Base-by-base conservation (phyloP, 352 stramenopile genomes). In the Globisporangium carolinianum region DNA sequence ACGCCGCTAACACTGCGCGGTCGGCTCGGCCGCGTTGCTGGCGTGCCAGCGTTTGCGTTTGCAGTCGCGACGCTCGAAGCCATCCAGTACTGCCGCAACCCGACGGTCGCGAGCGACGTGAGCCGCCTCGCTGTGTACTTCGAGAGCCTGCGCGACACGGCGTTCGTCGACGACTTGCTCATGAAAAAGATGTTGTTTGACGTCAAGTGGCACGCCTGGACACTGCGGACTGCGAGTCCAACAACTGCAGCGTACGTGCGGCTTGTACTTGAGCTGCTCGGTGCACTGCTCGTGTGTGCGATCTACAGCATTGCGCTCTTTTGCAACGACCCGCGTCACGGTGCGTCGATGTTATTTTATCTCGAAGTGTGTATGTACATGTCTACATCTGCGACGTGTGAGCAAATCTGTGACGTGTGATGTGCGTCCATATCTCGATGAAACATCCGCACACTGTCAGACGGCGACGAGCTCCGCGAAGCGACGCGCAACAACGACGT, bases 401-500 rank as follows among this genome's bases (percentile, higher is more conserved):
- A 32, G 24, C 24, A 32, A 24, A 32, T 32, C 24, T 32, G 1
- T 32, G 24, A 32, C 41, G 37, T 58, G 14, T 63, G 24, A 32
- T 32, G 1, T 32, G 24, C 24, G 24, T 32, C 24, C 24, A 32
- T 32, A 32, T 32, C 24, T 32, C 24, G 1, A 32, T 32, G 24
- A 32, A 32, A 32, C 2, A 32, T 32, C 24, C 24, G 24, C 24
- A 32, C 24, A 32, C 24, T 32, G 3, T 32, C 24, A 94, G 83
- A 89, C 55, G 83, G 80, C 4, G 81, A 94, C 47, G 75, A 94
- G 63, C 53, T 94, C 4, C 73, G 78, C 24, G 79, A 94, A 52
- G 83, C 83, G 51, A 76, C 68, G 1, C 67, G 81, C 5, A 91
- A 89, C 67, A 86, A 90, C 63, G 80, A 94, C 49, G 68, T 87